These are phyloP conservation scores for Euphorbia schlechtendalii DNA, from an alignment of 441 rosid genomes.

Conservation along the genomic window DNA sequence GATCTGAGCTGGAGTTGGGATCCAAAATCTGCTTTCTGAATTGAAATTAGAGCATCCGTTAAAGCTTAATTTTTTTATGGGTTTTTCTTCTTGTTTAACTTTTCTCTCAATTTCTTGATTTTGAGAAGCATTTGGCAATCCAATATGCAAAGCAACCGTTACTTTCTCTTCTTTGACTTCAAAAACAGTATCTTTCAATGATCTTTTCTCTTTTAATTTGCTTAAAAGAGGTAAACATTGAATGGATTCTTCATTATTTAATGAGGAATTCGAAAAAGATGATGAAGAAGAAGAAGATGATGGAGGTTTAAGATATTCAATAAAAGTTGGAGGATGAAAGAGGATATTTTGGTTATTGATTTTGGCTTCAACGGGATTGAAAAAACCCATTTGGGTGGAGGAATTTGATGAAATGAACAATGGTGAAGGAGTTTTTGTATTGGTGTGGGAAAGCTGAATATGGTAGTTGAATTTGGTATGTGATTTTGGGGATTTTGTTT, in stretches of 20 bases:
- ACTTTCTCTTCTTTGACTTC: slow-evolving; percentile 36
- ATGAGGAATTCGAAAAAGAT: slow-evolving; percentile 10
- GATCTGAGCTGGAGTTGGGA: slow-evolving; percentile 80
- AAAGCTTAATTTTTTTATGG: slow-evolving; percentile 27
- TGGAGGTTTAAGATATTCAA: slow-evolving; percentile 87
- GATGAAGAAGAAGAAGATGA: slow-evolving; percentile 29
- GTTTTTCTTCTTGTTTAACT: slow-evolving; percentile 10
- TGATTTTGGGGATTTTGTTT: slow-evolving; percentile 43
- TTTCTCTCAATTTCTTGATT: slow-evolving; percentile 24
- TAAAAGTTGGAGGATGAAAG: slow-evolving; percentile 52
- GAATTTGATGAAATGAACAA: no score
- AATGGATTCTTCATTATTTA: slow-evolving; percentile 30
- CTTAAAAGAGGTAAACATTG: slow-evolving; percentile 77
- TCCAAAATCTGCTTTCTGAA: slow-evolving; percentile 71
- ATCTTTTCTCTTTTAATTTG: slow-evolving; percentile 43
- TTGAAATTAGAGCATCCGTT: slow-evolving; percentile 31
- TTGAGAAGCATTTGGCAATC: slow-evolving; percentile 44
- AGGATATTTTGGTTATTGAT: slow-evolving; percentile 9
- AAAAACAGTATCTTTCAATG: slow-evolving; percentile 22
- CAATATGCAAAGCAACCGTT: slow-evolving; percentile 74
- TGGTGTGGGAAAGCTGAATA: slow-evolving; percentile 32
- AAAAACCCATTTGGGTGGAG: slow-evolving; percentile 38
- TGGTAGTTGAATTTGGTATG: slow-evolving; percentile 43
- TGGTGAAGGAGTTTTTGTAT: background rate
- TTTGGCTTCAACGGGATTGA: slow-evolving; percentile 36